Percentiles rank a stretch among this genome's conserved stretches.
Conservation (phyloP, 2,329 filamentous ascomycete species). For the Emericellopsis cladophorae region DNA sequence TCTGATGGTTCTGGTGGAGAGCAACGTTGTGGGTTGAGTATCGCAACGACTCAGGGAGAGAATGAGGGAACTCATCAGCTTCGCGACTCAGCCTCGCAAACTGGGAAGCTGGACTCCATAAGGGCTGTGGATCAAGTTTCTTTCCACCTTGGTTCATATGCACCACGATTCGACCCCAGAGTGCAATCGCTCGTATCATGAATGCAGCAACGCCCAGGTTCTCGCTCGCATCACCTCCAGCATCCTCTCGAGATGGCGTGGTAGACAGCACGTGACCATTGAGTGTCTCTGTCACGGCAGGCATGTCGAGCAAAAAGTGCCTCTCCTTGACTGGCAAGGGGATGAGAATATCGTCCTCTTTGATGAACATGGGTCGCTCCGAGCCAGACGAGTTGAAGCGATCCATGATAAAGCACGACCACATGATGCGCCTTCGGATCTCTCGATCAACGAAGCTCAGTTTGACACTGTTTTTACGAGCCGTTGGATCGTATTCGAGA, state of each 20-base stretch:
- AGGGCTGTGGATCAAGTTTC: slow-evolving; percentile 59
- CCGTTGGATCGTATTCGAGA: slow-evolving; percentile 66
- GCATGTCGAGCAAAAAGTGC: slow-evolving; percentile 83
- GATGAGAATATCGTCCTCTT: slow-evolving; percentile 78
- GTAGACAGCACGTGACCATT: slow-evolving; percentile 56
- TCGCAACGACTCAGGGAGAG: slow-evolving; percentile 56
- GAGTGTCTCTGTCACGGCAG: slow-evolving; percentile 73
- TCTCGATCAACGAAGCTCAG: slow-evolving; percentile 88
- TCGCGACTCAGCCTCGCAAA: slow-evolving; percentile 60
- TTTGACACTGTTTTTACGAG: slow-evolving; percentile 47
- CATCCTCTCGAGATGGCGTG: slow-evolving; percentile 43
- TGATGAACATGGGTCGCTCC: slow-evolving; percentile 81
- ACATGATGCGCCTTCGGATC: slow-evolving; percentile 89
- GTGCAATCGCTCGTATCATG: slow-evolving; percentile 69
- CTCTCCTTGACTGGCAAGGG: slow-evolving; percentile 85
- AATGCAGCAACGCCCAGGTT: slow-evolving; percentile 95
- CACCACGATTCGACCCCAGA: slow-evolving; percentile 83
- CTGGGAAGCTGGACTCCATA: slow-evolving; percentile 73
- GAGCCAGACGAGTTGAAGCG: slow-evolving; percentile 94
- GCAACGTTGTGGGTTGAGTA: slow-evolving; percentile 76
- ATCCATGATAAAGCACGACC: slow-evolving; percentile 96
- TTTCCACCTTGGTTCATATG: slow-evolving; percentile 87
- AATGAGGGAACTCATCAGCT: slow-evolving; percentile 55
- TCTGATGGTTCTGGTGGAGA: slow-evolving; percentile 69
- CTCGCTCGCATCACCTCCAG: slow-evolving; percentile 53